Evolutionary conservation across 495 filamentous ascomycete genomes (phyloP), one percentile per base, ranked within the genome.

Genomic region (Hypoxylon intermedium): DNA sequence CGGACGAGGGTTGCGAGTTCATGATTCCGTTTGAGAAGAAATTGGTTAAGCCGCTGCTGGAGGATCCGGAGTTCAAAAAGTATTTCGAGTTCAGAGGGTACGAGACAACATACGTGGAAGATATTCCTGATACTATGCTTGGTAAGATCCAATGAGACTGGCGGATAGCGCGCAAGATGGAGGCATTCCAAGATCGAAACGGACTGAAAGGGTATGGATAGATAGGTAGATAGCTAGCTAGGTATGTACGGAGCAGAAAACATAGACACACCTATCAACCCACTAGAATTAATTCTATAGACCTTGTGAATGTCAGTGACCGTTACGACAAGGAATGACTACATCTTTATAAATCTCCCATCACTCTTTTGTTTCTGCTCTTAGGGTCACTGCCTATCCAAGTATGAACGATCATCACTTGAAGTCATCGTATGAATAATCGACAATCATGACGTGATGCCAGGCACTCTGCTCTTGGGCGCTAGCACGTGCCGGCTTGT

Each of bases 1-100:
- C 72, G 6, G 73, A 79, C 46, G 75, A 82, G 43, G 79, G 79
- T 0, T 69, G 59, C 13, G 78, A 79, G 63, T 72, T 82, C 54
- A 61, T 71, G 21, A 69, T 82, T 36, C 42, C 69, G 0, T 73
- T 75, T 40, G 79, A 80, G 63, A 73, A 64, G 47, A 53, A 67
- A 9, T 44, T 75, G 21, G 67, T 66, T 13, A 47, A 73, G 16
- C 45, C 21, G 6, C 52, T 82, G 9, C 58, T 77, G 12, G 63
- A 69, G 6, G 78, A 82, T 63, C 53, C 65, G 3, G 75, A 77
- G 37, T 73, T 70, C 68, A 66, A 38, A 0, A 42, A 58, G 45
- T 80, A 67, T 37, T 78, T 80, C 51, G 77, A 80, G 43, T 79
- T 74, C 51, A 68, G 75, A 44, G 76, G 76, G 6, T 52, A 72